Percentiles rank a stretch among this genome's conserved stretches.
These are phyloP conservation scores for Colletotrichum lentis DNA, from an alignment of 2,329 filamentous ascomycete species.

Conservation along the genomic window DNA sequence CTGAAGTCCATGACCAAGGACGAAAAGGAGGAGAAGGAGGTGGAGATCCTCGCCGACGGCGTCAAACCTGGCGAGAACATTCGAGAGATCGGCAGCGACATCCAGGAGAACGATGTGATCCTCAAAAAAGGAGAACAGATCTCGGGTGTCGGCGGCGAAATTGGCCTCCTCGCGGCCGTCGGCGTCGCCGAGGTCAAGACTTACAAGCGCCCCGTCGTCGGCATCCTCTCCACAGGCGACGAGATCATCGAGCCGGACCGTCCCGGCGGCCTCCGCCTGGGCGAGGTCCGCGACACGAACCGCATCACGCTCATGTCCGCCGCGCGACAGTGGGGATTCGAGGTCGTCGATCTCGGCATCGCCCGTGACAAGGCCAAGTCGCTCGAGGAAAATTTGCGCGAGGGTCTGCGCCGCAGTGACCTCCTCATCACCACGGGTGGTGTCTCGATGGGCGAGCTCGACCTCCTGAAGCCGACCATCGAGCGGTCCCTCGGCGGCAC, in stretches of 20 bases:
- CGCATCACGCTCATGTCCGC: conserved; percentile 86
- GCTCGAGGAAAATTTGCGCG: conserved; percentile 79
- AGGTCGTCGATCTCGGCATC: conserved; percentile 86
- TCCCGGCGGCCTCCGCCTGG: conserved; percentile 69
- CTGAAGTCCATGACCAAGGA: conserved; percentile 80
- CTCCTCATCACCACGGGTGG: conserved; percentile 91
- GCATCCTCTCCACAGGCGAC: conserved; percentile 91
- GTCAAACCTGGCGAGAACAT: conserved; percentile 86
- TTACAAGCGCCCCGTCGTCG: conserved; percentile 80
- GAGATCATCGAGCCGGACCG: conserved; percentile 83
- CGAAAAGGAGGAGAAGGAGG: conserved; percentile 82
- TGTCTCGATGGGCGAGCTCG: conserved; percentile 97
- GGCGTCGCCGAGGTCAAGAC: conserved; percentile 76
- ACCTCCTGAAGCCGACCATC: conserved; percentile 94
- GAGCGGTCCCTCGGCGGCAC: conserved; percentile 88
- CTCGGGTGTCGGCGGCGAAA: conserved; percentile 86
- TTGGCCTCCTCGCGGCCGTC: conserved; percentile 87
- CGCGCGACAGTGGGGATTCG: conserved; percentile 76
- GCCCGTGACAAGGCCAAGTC: conserved; percentile 75
- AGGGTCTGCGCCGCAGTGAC: conserved; percentile 77
- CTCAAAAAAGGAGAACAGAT: conserved; percentile 82
- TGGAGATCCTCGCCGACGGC: conserved; percentile 83
- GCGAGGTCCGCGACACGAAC: conserved; percentile 94
- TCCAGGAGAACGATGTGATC: conserved; percentile 73
- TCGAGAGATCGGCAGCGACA: conserved; percentile 88